Conservation (phyloP, 2,329 filamentous ascomycete species). For the Mycogone perniciosa region DNA sequence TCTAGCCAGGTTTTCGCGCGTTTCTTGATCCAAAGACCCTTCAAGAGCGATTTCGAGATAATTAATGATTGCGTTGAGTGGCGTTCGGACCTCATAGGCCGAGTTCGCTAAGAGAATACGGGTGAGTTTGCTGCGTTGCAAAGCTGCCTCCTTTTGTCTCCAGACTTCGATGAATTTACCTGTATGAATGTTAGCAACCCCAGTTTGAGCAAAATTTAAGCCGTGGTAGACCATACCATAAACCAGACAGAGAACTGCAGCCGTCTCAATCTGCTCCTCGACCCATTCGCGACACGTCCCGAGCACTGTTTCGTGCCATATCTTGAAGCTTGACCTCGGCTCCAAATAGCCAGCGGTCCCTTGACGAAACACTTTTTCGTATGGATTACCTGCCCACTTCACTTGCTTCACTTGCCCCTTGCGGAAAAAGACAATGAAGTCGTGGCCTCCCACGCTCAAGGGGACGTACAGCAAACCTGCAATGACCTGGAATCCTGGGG, state of each 20-base stretch:
- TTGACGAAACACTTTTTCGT: constrained; percentile 68
- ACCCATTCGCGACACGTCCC: constrained; percentile 84
- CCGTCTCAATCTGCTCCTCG: constrained; percentile 83
- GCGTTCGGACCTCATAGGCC: constrained; percentile 85
- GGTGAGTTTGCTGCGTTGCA: constrained; percentile 78
- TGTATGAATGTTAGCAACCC: constrained; percentile 23
- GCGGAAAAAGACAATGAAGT: constrained; percentile 92
- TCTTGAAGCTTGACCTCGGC: constrained; percentile 71
- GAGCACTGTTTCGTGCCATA: constrained; percentile 73
- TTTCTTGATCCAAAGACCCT: constrained; percentile 71
- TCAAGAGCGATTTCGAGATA: constrained; percentile 89
- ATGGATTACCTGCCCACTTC: constrained; percentile 82
- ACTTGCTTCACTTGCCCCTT: constrained; percentile 68
- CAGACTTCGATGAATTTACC: constrained; percentile 84
- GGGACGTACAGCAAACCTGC: constrained; percentile 79
- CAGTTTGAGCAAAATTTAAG: background rate
- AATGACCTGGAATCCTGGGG: constrained; percentile 70
- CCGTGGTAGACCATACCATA: constrained; percentile 53
- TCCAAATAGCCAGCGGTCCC: constrained; percentile 70
- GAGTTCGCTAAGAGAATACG: constrained; percentile 76
- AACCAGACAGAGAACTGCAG: constrained; percentile 78
- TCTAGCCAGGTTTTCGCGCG: constrained; percentile 72
- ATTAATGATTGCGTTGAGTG: constrained; percentile 89
- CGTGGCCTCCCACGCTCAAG: constrained; percentile 64
- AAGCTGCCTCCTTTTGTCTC: constrained; percentile 79